Percentiles rank a stretch among this genome's conserved stretches.
These are phyloP conservation scores for Penicillium sp. DNA, from an alignment of 2,329 filamentous ascomycete species.

Conservation along the genomic window DNA sequence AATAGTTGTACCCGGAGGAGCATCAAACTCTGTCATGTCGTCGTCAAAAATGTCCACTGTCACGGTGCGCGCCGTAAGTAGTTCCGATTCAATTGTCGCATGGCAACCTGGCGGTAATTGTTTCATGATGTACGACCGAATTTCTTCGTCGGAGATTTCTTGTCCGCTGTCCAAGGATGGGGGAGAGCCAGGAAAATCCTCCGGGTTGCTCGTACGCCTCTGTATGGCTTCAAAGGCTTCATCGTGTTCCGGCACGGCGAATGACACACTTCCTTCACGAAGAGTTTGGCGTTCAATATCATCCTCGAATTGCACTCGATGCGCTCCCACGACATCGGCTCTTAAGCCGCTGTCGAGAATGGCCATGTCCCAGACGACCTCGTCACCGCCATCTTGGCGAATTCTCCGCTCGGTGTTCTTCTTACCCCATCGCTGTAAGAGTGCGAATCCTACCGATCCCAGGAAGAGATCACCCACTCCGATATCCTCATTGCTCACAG, in stretches of 20 bases:
- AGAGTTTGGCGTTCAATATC: constrained; percentile 41
- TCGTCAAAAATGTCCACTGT: constrained; percentile 44
- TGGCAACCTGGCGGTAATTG: constrained; percentile 39
- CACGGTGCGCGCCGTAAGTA: constrained; percentile 41
- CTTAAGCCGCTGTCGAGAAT: constrained; percentile 43
- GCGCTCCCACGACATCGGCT: constrained; percentile 43
- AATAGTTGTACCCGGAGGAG: constrained; percentile 43
- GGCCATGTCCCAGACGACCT: constrained; percentile 44
- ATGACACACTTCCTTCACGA: constrained; percentile 50
- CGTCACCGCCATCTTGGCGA: constrained; percentile 38
- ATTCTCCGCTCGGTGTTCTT: constrained; percentile 40
- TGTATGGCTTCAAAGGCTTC: constrained; percentile 37
- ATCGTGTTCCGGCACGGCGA: constrained; percentile 35
- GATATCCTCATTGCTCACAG: constrained; percentile 31
- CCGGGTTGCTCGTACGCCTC: constrained; percentile 24
- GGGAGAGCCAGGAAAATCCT: constrained; percentile 21
- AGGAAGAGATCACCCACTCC: constrained; percentile 41
- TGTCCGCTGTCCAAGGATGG: constrained; percentile 33
- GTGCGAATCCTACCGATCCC: constrained; percentile 41
- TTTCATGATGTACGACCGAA: constrained; percentile 43
- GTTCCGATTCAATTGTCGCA: constrained; percentile 40
- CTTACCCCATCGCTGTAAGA: constrained; percentile 43
- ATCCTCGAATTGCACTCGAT: constrained; percentile 27
- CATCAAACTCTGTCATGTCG: constrained; percentile 36
- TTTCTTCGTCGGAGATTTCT: constrained; percentile 41